Conservation (phyloP, 306 rosid species). For the Elaeagnus macrophylla region DNA sequence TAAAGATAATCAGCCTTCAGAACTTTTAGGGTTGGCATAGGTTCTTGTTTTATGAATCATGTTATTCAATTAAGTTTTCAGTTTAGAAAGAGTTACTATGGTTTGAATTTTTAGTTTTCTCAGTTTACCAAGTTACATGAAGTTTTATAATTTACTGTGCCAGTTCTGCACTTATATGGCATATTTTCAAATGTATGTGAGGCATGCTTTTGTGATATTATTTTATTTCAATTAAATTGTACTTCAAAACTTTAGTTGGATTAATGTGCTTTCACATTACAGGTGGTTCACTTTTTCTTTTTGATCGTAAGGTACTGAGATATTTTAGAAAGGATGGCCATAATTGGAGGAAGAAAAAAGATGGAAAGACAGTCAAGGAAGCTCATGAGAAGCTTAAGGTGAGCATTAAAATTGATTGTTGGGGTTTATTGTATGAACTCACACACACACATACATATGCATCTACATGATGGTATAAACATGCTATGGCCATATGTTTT, state of each 20-base stretch:
- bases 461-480: too few relatives aligned
- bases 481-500: too few relatives aligned
- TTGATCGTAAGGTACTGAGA: slow-evolving; percentile 83
- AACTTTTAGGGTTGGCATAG: too few relatives aligned
- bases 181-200: neutral
- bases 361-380: slow-evolving; percentile 85
- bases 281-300: slow-evolving; percentile 91
- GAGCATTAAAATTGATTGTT: slow-evolving; percentile 7
- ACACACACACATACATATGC: too few relatives aligned
- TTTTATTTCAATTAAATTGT: neutral
- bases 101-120: neutral
- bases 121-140: neutral
- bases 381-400: slow-evolving; percentile 96
- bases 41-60: neutral
- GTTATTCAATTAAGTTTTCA: neutral
- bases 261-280: slow-evolving; percentile 22
- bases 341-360: slow-evolving; percentile 93
- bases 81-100: too few relatives aligned
- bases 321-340: slow-evolving; percentile 92
- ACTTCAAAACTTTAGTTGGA: slow-evolving; percentile 14
- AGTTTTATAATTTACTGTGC: slow-evolving; percentile 3
- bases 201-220: neutral
- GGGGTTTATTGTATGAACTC: too few relatives aligned
- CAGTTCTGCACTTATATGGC: neutral
- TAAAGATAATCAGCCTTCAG: too few relatives aligned